Evolutionary conservation across 2,329 filamentous ascomycete genomes (phyloP).

Genomic region (Calycina herbarum): DNA sequence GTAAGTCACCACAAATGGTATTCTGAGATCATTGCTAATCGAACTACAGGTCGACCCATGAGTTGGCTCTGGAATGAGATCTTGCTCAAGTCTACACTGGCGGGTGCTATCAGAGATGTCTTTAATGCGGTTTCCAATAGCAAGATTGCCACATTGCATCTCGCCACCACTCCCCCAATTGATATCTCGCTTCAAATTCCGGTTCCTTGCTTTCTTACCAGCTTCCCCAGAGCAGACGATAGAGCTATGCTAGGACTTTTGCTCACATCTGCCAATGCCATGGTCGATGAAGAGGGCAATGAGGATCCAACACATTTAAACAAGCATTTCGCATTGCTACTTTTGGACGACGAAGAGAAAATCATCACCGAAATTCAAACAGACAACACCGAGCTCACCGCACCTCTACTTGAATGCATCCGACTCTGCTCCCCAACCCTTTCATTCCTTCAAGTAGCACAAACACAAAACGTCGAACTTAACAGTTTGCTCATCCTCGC

Average conservation of each 20-base stretch:
- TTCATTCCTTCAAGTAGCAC: slow-evolving; percentile 70
- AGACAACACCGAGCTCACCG: slow-evolving; percentile 73
- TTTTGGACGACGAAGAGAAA: slow-evolving; percentile 79
- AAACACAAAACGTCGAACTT: slow-evolving; percentile 70
- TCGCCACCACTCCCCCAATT: slow-evolving; percentile 60
- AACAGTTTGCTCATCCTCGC: slow-evolving; percentile 84
- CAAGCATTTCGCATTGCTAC: slow-evolving; percentile 81
- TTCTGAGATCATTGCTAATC: slow-evolving; percentile 15
- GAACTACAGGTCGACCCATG: slow-evolving; percentile 47
- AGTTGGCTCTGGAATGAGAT: slow-evolving; percentile 70
- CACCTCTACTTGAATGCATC: slow-evolving; percentile 78
- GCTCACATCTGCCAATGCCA: slow-evolving; percentile 82
- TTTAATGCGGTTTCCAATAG: slow-evolving; percentile 80
- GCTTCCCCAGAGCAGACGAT: slow-evolving; percentile 68
- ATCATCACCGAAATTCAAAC: slow-evolving; percentile 72
- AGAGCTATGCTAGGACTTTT: slow-evolving; percentile 73
- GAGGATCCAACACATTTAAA: slow-evolving; percentile 71
- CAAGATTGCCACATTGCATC: slow-evolving; percentile 79
- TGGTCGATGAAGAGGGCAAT: slow-evolving; percentile 66
- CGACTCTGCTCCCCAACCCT: slow-evolving; percentile 69
- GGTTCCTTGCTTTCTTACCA: slow-evolving; percentile 65
- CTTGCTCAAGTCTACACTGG: slow-evolving; percentile 71
- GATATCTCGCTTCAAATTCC: slow-evolving; percentile 66
- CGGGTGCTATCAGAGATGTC: slow-evolving; percentile 77
- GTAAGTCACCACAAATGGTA: slow-evolving; percentile 35